Percentiles rank a stretch among this genome's conserved stretches.
These are phyloP conservation scores for Lepidopterella palustris DNA, from an alignment of 495 filamentous ascomycete species.

Conservation along the genomic window DNA sequence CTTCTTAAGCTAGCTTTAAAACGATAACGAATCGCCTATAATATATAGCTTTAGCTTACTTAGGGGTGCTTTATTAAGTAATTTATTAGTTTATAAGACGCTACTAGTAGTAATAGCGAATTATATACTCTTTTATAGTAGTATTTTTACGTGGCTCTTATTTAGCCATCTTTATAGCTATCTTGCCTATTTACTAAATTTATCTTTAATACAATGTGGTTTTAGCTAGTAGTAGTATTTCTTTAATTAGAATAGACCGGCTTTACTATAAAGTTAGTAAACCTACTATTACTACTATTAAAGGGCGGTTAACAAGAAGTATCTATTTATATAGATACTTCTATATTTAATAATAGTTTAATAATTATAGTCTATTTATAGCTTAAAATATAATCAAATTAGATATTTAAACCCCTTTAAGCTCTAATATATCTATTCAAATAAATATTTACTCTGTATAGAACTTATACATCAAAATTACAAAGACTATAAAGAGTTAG, in stretches of 20 bases:
- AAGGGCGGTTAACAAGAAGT: slow-evolving; percentile 4
- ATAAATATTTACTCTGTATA: not conserved
- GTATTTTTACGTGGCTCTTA: too few species aligned
- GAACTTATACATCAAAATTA: slow-evolving; percentile 11
- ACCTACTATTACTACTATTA: slow-evolving; percentile 15
- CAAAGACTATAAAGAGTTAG: slow-evolving; percentile 11
- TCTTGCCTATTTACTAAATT: slow-evolving; percentile 9
- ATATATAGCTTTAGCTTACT: too few species aligned
- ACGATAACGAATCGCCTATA: too few species aligned
- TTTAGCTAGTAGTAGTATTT: too few species aligned
- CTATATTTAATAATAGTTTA: too few species aligned
- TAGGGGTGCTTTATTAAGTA: too few species aligned
- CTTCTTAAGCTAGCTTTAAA: too few species aligned
- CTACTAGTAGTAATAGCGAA: too few species aligned
- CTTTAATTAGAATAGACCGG: slow-evolving; percentile 17
- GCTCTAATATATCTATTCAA: slow-evolving; percentile 1
- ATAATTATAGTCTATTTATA: slow-evolving; percentile 16
- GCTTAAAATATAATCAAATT: slow-evolving; percentile 16
- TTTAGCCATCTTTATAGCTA: not conserved
- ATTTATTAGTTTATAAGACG: too few species aligned
- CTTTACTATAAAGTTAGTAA: slow-evolving; percentile 15
- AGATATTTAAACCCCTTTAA: slow-evolving; percentile 14
- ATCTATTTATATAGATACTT: slow-evolving; percentile 8
- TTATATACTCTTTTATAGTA: too few species aligned
- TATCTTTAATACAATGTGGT: too few species aligned